Percentiles rank a stretch among this genome's conserved stretches.
These are phyloP conservation scores for Lodderomyces oxycetoniae DNA, from an alignment of 1,139 yeast genomes.

Conservation along the genomic window DNA sequence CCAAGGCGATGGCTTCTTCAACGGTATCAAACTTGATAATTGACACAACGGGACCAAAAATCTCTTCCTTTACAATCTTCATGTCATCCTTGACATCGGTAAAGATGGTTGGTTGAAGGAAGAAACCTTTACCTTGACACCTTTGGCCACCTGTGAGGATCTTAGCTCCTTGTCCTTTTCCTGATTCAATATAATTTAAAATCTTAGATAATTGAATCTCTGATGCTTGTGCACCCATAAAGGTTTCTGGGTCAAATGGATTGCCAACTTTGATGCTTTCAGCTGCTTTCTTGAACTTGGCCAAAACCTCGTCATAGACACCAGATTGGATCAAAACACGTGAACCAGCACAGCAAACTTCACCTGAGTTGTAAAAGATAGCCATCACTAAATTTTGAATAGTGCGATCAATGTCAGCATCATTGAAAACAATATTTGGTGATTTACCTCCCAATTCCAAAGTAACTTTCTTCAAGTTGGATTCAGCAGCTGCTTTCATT, in stretches of 20 bases:
- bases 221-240: constrained; percentile 87
- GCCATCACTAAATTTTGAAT: constrained; percentile 53
- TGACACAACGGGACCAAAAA: constrained; percentile 82
- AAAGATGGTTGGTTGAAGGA: constrained; percentile 75
- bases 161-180: constrained; percentile 71
- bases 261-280: constrained; percentile 61
- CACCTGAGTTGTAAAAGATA: constrained; percentile 76
- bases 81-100: constrained; percentile 63
- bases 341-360: constrained; percentile 86
- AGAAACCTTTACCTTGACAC: constrained; percentile 65
- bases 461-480: constrained; percentile 73
- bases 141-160: constrained; percentile 77
- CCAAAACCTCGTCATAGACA: constrained; percentile 63
- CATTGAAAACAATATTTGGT: constrained; percentile 73
- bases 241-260: constrained; percentile 66
- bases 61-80: constrained; percentile 75
- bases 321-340: constrained; percentile 75
- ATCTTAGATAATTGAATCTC: constrained; percentile 71
- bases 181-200: constrained; percentile 64
- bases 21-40: constrained; percentile 66
- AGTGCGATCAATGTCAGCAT: constrained; percentile 63
- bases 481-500: constrained; percentile 64
- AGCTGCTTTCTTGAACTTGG: constrained; percentile 54
- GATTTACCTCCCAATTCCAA: constrained; percentile 87
- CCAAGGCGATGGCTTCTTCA: constrained; percentile 65